These are phyloP conservation scores for Penicillium decumbens DNA, from an alignment of 2,329 filamentous ascomycete species.

Conservation along the genomic window DNA sequence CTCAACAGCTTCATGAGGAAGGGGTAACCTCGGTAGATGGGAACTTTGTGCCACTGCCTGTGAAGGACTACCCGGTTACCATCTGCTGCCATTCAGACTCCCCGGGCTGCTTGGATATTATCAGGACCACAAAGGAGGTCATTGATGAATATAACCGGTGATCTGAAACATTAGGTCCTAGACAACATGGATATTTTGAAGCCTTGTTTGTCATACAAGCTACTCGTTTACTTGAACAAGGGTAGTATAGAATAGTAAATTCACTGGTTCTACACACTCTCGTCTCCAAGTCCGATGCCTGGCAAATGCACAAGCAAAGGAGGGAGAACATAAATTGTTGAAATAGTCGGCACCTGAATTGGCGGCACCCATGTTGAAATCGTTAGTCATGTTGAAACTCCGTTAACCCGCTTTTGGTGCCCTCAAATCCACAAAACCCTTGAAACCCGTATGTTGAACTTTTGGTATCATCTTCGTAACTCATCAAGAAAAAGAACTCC, in stretches of 20 bases:
- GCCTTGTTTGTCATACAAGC: neutral
- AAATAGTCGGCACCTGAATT: slow-evolving; percentile 28
- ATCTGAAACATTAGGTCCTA: neutral
- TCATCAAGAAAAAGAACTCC: slow-evolving; percentile 33
- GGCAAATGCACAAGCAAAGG: slow-evolving; percentile 18
- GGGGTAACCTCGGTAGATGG: neutral
- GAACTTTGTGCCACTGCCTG: neutral
- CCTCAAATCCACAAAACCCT: slow-evolving; percentile 34
- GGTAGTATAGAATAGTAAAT: slow-evolving; percentile 1
- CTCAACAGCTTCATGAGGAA: neutral
- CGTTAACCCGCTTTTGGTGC: slow-evolving; percentile 33
- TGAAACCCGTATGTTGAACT: slow-evolving; percentile 42
- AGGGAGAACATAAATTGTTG: slow-evolving; percentile 34
- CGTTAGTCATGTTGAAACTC: slow-evolving; percentile 43
- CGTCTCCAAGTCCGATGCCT: slow-evolving; percentile 26
- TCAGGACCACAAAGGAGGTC: neutral
- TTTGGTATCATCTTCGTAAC: slow-evolving; percentile 43
- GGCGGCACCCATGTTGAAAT: slow-evolving; percentile 47
- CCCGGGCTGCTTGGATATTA: neutral
- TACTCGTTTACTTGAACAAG: neutral
- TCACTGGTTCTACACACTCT: slow-evolving; percentile 23
- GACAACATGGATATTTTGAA: too few relatives aligned
- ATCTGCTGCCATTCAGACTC: neutral
- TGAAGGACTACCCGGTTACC: neutral
- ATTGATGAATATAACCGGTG: neutral